Conservation (phyloP, 441 rosid genomes). For the Bocquillonia castaneifolia region DNA sequence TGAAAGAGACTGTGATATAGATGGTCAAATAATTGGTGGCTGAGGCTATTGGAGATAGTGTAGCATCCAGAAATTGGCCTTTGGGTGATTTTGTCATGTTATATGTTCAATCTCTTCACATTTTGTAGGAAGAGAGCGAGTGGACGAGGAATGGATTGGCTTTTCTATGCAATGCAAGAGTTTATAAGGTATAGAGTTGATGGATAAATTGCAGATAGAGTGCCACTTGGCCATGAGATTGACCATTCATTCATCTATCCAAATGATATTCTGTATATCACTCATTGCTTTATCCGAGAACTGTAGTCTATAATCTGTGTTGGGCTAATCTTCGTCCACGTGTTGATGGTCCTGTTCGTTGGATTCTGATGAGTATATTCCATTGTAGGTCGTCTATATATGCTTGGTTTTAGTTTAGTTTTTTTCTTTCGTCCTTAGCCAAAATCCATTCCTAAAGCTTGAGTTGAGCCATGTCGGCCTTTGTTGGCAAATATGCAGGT, state of each 20-base stretch:
- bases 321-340: conserved; percentile 58
- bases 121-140: conserved; percentile 9
- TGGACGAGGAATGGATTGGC: conserved; percentile 8
- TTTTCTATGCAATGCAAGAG: conserved; percentile 4
- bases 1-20: not conserved
- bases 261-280: no score
- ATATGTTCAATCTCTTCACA: not conserved
- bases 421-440: conserved; percentile 27
- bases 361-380: conserved; percentile 44
- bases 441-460: conserved; percentile 6
- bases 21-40: conserved; percentile 15
- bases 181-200: not conserved
- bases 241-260: conserved; percentile 58
- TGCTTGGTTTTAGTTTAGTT: conserved; percentile 28
- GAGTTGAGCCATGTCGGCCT: conserved; percentile 81
- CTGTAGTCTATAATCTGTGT: conserved; percentile 51
- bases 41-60: not conserved
- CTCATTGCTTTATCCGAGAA: conserved; percentile 61
- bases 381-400: conserved; percentile 28
- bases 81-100: not conserved
- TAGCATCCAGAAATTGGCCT: conserved; percentile 11
- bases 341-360: conserved; percentile 17
- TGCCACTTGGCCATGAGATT: conserved; percentile 41
- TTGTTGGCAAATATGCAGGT: conserved; percentile 85
- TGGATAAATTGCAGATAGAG: conserved; percentile 16